Evolutionary conservation across 345 rosid genomes (phyloP).

Genomic region (Gossypium raimondii): DNA sequence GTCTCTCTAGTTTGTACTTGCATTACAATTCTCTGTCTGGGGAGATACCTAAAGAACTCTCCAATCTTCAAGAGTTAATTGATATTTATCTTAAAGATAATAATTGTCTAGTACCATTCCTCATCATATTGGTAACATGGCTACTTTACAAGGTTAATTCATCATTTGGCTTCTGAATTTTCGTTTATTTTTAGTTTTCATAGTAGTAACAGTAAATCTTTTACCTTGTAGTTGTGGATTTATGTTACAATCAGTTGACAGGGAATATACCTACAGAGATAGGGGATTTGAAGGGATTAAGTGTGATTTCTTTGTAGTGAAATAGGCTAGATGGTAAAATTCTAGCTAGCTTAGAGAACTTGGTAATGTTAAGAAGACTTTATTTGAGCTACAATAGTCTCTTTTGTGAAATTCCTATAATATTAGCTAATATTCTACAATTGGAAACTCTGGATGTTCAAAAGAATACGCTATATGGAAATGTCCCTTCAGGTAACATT

Average conservation of each 20-base stretch:
- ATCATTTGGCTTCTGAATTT: background rate
- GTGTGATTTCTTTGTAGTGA: constrained; percentile 60
- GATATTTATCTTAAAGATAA: constrained; percentile 89
- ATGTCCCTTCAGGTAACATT: constrained; percentile 56
- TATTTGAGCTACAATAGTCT: constrained; percentile 58
- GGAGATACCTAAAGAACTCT: constrained; percentile 69
- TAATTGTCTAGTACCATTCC: constrained; percentile 79
- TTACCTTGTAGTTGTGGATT: constrained; percentile 50
- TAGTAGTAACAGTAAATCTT: background rate
- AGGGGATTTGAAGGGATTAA: constrained; percentile 63
- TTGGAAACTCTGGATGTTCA: constrained; percentile 65
- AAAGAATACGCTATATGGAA: constrained; percentile 70
- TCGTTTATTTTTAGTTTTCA: background rate
- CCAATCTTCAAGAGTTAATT: constrained; percentile 48
- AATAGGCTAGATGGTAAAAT: constrained; percentile 59
- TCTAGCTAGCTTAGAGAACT: constrained; percentile 51
- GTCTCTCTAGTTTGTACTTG: constrained; percentile 80
- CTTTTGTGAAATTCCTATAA: constrained; percentile 49
- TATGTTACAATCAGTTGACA: constrained; percentile 68
- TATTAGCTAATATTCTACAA: constrained; percentile 39
- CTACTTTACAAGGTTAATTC: constrained; percentile 70
- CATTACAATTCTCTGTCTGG: constrained; percentile 81
- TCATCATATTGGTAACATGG: constrained; percentile 56
- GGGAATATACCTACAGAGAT: constrained; percentile 63
- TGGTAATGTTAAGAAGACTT: constrained; percentile 56